A percentile compares a stretch with the other conserved stretches of the same genome.
Conservation (phyloP, 345 rosid species). For the Bruguiera parviflora region DNA sequence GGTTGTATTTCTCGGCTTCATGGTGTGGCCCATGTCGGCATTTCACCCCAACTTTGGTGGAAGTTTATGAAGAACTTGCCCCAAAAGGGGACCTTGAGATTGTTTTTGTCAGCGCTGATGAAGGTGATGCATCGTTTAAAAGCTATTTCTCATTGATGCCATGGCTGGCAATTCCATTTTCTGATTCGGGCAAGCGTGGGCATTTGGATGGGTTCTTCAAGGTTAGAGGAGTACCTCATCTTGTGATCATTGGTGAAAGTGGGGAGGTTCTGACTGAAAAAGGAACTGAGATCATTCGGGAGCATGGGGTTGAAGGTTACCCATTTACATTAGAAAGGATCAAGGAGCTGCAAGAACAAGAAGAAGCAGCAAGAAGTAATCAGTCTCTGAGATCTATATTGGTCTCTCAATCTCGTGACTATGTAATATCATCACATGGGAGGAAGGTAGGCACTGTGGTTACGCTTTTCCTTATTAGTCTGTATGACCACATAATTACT, state of each 20-base stretch:
- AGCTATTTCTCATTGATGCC: conserved; percentile 77
- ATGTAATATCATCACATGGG: conserved; percentile 49
- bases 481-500: background rate
- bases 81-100: conserved; percentile 54
- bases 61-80: conserved; percentile 51
- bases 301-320: conserved; percentile 60
- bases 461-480: background rate
- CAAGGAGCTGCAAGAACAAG: conserved; percentile 58
- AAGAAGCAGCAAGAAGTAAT: conserved; percentile 49
- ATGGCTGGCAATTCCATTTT: conserved; percentile 80
- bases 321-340: conserved; percentile 65
- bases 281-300: conserved; percentile 50
- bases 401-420: conserved; percentile 50
- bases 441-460: conserved; percentile 35
- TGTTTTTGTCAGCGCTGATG: conserved; percentile 52
- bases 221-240: conserved; percentile 66
- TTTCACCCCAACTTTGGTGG: conserved; percentile 60
- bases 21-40: conserved; percentile 77
- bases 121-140: conserved; percentile 50
- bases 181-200: conserved; percentile 51
- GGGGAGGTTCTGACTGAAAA: conserved; percentile 44
- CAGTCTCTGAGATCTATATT: conserved; percentile 60
- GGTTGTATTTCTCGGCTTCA: conserved; percentile 76
- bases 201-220: conserved; percentile 47
- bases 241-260: conserved; percentile 62